A percentile compares a stretch with the other conserved stretches of the same genome.
Conservation (phyloP, 495 filamentous ascomycete species). For the Penicillium ochrochloron region DNA sequence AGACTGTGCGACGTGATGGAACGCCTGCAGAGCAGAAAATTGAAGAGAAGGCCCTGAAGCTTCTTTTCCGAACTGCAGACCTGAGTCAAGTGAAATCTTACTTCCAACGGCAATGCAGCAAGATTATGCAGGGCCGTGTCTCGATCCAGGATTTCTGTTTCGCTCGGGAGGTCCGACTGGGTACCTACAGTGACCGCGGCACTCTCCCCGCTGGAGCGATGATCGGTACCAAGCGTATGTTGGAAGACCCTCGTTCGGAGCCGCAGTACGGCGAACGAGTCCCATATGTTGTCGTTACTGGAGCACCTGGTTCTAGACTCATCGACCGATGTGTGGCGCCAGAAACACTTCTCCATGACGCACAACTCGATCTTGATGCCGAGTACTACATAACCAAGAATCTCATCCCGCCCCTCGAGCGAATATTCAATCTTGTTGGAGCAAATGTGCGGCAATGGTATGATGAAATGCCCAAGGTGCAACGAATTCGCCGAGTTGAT, state of each 20-base stretch:
- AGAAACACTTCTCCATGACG: constrained; percentile 76
- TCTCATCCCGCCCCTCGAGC: constrained; percentile 89
- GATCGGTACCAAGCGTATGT: constrained; percentile 83
- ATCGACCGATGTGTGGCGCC: constrained; percentile 91
- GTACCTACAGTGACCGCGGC: constrained; percentile 82
- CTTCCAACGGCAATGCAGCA: constrained; percentile 87
- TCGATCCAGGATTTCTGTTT: constrained; percentile 97
- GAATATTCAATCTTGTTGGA: constrained; percentile 96
- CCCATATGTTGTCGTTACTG: constrained; percentile 90
- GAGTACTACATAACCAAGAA: constrained; percentile 98
- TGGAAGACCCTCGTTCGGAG: constrained; percentile 80
- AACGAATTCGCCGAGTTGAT: constrained; percentile 67
- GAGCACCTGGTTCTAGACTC: constrained; percentile 81
- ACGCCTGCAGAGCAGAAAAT: constrained; percentile 97
- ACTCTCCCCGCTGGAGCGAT: constrained; percentile 84
- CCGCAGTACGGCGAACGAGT: constrained; percentile 96
- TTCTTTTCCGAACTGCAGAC: constrained; percentile 88
- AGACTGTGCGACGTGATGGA: constrained; percentile 93
- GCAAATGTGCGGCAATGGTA: constrained; percentile 93
- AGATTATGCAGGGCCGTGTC: constrained; percentile 88
- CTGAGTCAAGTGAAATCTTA: constrained; percentile 89
- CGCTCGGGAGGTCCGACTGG: constrained; percentile 87
- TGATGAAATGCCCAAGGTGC: constrained; percentile 93
- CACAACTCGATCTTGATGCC: constrained; percentile 82
- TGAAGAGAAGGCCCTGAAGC: constrained; percentile 88